phyloP scores from a whole-genome alignment of 108 stramenopile genomes.

The Nitzschia sp. region DNA sequence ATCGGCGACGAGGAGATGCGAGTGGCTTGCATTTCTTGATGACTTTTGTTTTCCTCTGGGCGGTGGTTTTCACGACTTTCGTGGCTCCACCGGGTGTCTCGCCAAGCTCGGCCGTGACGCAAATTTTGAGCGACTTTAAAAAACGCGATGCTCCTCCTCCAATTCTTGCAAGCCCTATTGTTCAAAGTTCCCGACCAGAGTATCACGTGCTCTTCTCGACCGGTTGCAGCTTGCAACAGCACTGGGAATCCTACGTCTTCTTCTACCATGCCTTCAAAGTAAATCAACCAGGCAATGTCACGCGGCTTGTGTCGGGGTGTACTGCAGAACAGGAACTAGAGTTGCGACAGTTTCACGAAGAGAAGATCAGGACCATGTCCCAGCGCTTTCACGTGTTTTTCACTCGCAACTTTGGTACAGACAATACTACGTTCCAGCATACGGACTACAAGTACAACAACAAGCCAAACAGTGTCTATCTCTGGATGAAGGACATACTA shows the following conservation, averaged over 20 bases:
- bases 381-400: conserved; percentile 65
- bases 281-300: conserved; percentile 78
- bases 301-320: conserved; percentile 85
- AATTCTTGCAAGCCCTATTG: too few species aligned
- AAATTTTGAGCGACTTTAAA: neutral
- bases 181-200: neutral
- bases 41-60: neutral
- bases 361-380: conserved; percentile 41
- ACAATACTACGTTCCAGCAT: neutral
- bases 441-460: conserved; percentile 88
- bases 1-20: too few species aligned
- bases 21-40: neutral
- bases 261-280: conserved; percentile 65
- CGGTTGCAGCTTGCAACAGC: conserved; percentile 83
- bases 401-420: conserved; percentile 69
- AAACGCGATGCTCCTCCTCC: neutral
- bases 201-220: conserved; percentile 83
- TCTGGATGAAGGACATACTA: conserved; percentile 63
- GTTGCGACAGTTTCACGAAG: conserved; percentile 25
- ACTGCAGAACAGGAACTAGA: conserved; percentile 13
- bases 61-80: neutral
- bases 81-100: neutral
- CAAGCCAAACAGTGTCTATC: conserved; percentile 79
- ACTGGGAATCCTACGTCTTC: conserved; percentile 88
- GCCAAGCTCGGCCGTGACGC: too few species aligned